These are phyloP conservation scores for Candida silvicultrix DNA, from an alignment of 805 yeast genomes.

Conservation along the genomic window DNA sequence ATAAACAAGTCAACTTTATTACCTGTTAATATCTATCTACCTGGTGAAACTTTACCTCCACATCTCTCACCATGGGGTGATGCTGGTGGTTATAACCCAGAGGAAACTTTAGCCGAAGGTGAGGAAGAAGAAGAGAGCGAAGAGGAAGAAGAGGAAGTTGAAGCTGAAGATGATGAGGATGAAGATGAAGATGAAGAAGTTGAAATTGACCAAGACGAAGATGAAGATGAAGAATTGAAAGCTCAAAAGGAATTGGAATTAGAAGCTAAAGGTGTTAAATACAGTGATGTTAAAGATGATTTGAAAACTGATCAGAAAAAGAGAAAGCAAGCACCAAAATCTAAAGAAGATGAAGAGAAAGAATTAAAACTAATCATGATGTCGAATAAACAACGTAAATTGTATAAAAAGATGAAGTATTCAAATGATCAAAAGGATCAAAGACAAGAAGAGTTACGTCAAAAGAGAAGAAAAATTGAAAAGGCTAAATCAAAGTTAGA, in stretches of 20 bases:
- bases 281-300: constrained; percentile 47
- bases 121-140: constrained; percentile 36
- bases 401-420: constrained; percentile 92
- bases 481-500: constrained; percentile 33
- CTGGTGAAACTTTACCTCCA: constrained; percentile 94
- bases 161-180: constrained; percentile 38
- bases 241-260: constrained; percentile 81
- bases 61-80: constrained; percentile 99
- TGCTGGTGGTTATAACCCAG: constrained; percentile 84
- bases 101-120: constrained; percentile 35
- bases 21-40: constrained; percentile 78
- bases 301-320: constrained; percentile 32
- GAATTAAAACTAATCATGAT: constrained; percentile 94
- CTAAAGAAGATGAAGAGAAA: constrained; percentile 67
- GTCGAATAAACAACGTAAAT: constrained; percentile 92
- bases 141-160: constrained; percentile 30
- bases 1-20: constrained; percentile 71
- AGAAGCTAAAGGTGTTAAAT: constrained; percentile 85
- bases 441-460: constrained; percentile 60
- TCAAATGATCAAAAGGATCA: constrained; percentile 79
- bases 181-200: constrained; percentile 48
- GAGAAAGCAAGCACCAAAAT: constrained; percentile 29
- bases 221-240: constrained; percentile 46
- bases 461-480: constrained; percentile 64
- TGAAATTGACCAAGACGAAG: constrained; percentile 39